Base-by-base conservation (phyloP, 2,329 filamentous ascomycete species). In the Thielaviopsis euricoi region DNA sequence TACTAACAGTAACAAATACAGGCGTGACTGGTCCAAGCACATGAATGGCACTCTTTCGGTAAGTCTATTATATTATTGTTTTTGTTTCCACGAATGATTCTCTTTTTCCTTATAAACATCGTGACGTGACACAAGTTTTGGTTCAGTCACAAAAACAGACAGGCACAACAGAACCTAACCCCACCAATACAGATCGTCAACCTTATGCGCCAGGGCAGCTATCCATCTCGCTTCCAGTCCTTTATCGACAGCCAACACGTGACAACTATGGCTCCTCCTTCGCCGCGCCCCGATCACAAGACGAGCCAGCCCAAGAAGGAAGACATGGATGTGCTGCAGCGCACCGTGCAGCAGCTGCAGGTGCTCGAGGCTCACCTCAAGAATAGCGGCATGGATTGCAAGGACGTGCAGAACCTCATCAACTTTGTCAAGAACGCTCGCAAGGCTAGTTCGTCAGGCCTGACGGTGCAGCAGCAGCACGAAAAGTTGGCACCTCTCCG, bases 11-110 rank as follows among this genome's bases (percentile, higher is more conserved):
- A 66, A 46, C 48, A 63, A 64, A 67, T 64, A 58, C 68, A 95
- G 89, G 87, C 85, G 85, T 69, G 87, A 85, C 71, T 97, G 91
- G 91, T 89, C 86, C 62, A 90, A 90, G 63, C 75, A 96, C 61
- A 93, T 95, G 76, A 87, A 91, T 66, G 91, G 90, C 60, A 90
- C 90, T 61, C 89, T 87, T 58, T 90, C 87, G 58, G 89, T 90
- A 80, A 72, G 85, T 75, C 43, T 57, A 55, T n/a, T n/a, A n/a
- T n/a, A n/a, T n/a, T n/a, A n/a, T n/a, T n/a, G n/a, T n/a, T 21
- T 46, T 51, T 48, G 7, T 50, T 43, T 48, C 40, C 15, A 22
- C 26, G 33, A n/a, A 46, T 26, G 37, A 26, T 25, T 53, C 19
- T 26, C 54, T 3, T 23, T 4, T 43, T 19, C 19, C 17, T 50